Conservation (phyloP, 768 basidiomycete genomes). For the Podaxis mareebaensis region DNA sequence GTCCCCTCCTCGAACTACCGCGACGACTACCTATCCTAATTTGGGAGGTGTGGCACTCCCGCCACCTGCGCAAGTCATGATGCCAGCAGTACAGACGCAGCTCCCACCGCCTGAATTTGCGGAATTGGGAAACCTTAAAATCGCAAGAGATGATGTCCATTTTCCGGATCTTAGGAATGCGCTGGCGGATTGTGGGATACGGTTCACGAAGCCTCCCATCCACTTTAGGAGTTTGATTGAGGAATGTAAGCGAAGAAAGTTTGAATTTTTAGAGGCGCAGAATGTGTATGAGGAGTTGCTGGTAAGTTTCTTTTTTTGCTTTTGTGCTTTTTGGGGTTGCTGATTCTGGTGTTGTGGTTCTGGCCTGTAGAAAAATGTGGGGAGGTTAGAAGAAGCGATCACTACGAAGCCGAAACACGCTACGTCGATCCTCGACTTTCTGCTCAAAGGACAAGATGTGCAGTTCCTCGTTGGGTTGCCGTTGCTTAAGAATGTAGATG, state of each 20-base stretch:
- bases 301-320: neutral
- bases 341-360: neutral
- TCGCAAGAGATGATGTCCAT: constrained; percentile 6
- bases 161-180: constrained; percentile 6
- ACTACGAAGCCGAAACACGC: neutral
- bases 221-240: constrained; percentile 10
- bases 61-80: neutral
- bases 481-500: constrained; percentile 34
- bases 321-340: neutral
- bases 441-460: constrained; percentile 34
- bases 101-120: neutral
- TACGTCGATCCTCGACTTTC: constrained; percentile 29
- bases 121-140: constrained; percentile 5
- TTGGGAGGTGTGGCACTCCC: neutral
- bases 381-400: neutral
- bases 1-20: neutral
- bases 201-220: constrained; percentile 8
- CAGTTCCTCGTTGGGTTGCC: constrained; percentile 37
- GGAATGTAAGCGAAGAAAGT: neutral
- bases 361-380: constrained; percentile 1
- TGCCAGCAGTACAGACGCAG: neutral
- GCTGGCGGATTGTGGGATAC: constrained; percentile 6
- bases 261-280: constrained; percentile 4
- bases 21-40: neutral
- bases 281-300: constrained; percentile 9